Evolutionary conservation across 345 rosid genomes (phyloP), one percentile per base, ranked within the genome.

Genomic region (Moricandia moricandioides): DNA sequence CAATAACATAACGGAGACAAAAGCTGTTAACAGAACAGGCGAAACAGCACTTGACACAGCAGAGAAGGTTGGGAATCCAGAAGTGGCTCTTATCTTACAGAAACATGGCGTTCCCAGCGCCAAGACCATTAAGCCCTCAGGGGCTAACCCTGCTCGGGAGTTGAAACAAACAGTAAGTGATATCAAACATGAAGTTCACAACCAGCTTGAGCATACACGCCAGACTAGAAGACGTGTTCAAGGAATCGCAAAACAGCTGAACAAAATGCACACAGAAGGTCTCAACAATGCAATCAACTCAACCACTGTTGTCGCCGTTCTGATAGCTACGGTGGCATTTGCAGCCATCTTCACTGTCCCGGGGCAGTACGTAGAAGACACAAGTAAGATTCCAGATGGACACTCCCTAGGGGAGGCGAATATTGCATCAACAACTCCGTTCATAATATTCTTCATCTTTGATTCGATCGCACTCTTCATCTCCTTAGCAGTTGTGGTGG

Each of bases 241-340:
- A 67, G 91, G 93, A 17, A 89, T 92, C 1, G 92, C 97, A 4
- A 92, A 88, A 78, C 88, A 87, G 52, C 70, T 92, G 62, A 88
- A 86, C 83, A 89, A 85, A 77, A 87, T 92, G 96, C 97, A 92
- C 16, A 80, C 83, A 0, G 96, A 86, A 71, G 96, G 97, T 57
- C 97, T 92, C 56, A 92, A 92, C 87, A 92, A 92, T 35, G 96
- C 96, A 13, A 90, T 92, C 61, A 92, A 88, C 84, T 90, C 96
- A 26, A 89, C 91, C 12, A 92, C 94, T 0, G 96, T 92, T 0
- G 96, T 92, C 0, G 97, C 96, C 0, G 96, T 90, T 58, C 87
- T 92, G 26, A 92, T 92, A 3, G 96, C 97, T 34, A 90, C 97
- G 0, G 96, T 92, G 6, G 88, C 97, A 0, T 92, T 92, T 21